Evolutionary conservation across 1,284 basidiomycete genomes (phyloP), one percentile per base, ranked within the genome.

Genomic region (Malassezia restricta): DNA sequence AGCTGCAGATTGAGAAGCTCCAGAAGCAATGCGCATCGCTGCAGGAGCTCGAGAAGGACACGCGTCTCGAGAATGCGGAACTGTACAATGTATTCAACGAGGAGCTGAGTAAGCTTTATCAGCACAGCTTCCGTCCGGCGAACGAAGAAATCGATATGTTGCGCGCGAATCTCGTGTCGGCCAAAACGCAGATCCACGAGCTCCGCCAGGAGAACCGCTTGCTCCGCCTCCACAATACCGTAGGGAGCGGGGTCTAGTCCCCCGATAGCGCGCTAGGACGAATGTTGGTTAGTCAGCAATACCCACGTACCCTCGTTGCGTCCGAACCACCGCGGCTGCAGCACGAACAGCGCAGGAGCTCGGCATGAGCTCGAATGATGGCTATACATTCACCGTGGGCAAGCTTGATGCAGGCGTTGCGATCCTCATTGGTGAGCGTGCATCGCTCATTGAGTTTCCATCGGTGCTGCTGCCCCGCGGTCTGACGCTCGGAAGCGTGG

Each of bases 371-470:
- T 33, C n/a, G 42, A 32, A 28, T 28, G 55, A 47, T 35, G 46
- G 42, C 31, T 62, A 49, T 58, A 69, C 66, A 24, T 73, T 73
- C 44, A 71, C 70, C 33, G 67, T 73, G 30, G 70, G 70, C 49
- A 73, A 73, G 61, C 65, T 73, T 45, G 64, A 54, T 56, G 37
- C 20, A 24, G 20, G 20, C 29, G 57, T 54, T 4, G 24, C 70
- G 37, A 73, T 73, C 54, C 63, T 73, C 53, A 70, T 73, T 28
- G 70, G 70, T 28, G 64, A 70, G 27, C 63, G 66, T 39, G 70
- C 70, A 1, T 70, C 67, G 5, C 58, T 71, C n/a, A 73, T 73
- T 50, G 70, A 73, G 51, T 73, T 73, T 20, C 70, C 70, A n/a
- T 65, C 66, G 24, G 57, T 73, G 3, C 61, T 73, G 8, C 59